Conservation (phyloP, 345 rosid genomes). For the Salix udensis region DNA sequence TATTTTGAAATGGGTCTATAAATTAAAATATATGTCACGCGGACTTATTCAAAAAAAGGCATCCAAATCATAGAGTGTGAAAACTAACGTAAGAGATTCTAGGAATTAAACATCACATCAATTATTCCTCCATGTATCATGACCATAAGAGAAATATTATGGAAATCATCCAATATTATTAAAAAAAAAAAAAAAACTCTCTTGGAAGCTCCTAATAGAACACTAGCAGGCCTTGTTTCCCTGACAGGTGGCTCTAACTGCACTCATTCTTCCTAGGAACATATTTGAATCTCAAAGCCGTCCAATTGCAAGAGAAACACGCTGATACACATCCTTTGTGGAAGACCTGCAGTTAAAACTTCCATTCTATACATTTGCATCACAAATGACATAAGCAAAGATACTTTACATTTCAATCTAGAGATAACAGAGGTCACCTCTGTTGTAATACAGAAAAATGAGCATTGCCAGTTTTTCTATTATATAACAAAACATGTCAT, state of each 20-base stretch:
- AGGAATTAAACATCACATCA: background rate
- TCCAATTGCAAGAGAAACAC: background rate
- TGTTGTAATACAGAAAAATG: too few species aligned
- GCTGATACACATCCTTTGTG: background rate
- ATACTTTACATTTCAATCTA: background rate
- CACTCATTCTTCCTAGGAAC: background rate
- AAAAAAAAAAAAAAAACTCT: too few species aligned
- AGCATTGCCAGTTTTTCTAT: too few species aligned
- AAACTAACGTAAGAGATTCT: background rate
- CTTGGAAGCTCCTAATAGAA: background rate
- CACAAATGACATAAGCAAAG: background rate
- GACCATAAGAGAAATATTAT: background rate
- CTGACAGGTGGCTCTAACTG: background rate
- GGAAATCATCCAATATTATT: background rate
- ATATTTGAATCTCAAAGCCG: background rate
- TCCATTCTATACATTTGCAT: background rate
- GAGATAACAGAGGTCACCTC: background rate
- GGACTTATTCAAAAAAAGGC: background rate
- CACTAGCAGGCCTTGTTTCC: background rate
- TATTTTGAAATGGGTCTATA: background rate
- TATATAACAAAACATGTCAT: too few species aligned
- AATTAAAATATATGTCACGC: background rate
- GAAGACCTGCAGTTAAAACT: background rate
- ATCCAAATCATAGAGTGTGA: background rate
- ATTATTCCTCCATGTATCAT: background rate